phyloP scores from a whole-genome alignment of 148 eudicot genomes.

The Rhododendron ovatum region DNA sequence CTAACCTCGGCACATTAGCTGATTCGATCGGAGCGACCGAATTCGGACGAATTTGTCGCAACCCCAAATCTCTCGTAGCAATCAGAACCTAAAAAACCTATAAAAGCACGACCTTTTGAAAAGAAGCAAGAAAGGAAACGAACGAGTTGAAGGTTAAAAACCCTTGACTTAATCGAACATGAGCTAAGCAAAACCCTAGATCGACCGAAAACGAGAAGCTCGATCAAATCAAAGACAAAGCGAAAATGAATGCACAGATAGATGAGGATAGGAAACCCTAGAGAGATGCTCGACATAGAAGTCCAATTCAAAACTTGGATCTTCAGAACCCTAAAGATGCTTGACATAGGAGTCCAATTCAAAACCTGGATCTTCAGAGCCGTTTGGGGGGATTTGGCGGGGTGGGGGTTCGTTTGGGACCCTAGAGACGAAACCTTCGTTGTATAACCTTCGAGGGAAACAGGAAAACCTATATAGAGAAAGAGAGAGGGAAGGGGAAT shows the following conservation, averaged over 20 bases:
- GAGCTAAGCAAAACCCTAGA: constrained; percentile 10
- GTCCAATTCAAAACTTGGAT: constrained; percentile 23
- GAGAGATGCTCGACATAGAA: neutral
- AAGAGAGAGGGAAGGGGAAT: neutral
- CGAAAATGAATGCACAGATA: neutral
- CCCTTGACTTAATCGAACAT: neutral
- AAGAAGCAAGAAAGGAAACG: neutral
- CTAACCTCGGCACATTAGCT: no score
- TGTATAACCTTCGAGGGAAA: neutral
- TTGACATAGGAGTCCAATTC: no score
- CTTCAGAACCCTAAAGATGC: no score
- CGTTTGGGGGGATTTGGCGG: constrained; percentile 5
- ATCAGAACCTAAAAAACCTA: constrained; percentile 5
- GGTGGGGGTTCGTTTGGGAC: constrained; percentile 1
- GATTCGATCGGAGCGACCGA: no score
- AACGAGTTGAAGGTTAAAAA: neutral
- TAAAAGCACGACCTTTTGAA: neutral
- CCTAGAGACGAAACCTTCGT: constrained; percentile 14
- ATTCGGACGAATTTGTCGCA: neutral
- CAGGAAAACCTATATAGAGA: neutral
- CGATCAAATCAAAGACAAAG: neutral
- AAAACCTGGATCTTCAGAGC: constrained; percentile 3
- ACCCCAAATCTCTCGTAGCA: neutral
- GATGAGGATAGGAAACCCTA: constrained; percentile 12
- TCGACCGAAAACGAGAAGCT: constrained; percentile 3